Conservation (phyloP, 768 basidiomycete genomes). For the Pisolithus sp. region DNA sequence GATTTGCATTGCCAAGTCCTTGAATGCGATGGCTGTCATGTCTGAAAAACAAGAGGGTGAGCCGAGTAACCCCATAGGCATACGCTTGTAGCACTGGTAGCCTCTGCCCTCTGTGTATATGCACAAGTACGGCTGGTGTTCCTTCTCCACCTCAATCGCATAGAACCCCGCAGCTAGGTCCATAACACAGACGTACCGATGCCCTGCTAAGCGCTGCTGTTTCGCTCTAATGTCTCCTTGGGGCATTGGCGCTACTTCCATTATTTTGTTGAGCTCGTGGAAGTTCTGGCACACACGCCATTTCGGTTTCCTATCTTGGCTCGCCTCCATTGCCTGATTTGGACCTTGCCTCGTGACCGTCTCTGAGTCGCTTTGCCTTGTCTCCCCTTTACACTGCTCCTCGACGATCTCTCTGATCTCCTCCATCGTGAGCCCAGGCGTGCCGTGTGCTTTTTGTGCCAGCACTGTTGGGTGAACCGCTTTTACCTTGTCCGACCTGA, state of each 20-base stretch:
- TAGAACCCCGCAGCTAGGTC: slow-evolving; percentile 37
- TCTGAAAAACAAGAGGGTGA: slow-evolving; percentile 31
- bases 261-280: slow-evolving; percentile 27
- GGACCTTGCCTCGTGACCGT: no score
- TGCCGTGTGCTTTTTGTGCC: no score
- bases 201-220: slow-evolving; percentile 30
- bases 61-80: slow-evolving; percentile 39
- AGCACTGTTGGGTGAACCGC: not conserved
- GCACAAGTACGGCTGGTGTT: slow-evolving; percentile 19
- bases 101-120: slow-evolving; percentile 36
- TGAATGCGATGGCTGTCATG: slow-evolving; percentile 19
- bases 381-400: no score
- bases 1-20: slow-evolving; percentile 19
- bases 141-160: slow-evolving; percentile 9
- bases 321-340: no score
- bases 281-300: slow-evolving; percentile 38
- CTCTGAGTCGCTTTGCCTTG: no score
- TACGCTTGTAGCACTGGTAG: slow-evolving; percentile 27
- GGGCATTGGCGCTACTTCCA: slow-evolving; percentile 23
- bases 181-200: slow-evolving; percentile 29
- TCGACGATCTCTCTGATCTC: no score
- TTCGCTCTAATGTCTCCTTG: slow-evolving; percentile 36
- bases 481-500: slow-evolving; percentile 7
- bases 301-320: slow-evolving; percentile 7
- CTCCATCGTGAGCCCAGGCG: no score